Evolutionary conservation across 345 rosid genomes (phyloP), one percentile per base, ranked within the genome.

Genomic region (Corchorus olitorius): DNA sequence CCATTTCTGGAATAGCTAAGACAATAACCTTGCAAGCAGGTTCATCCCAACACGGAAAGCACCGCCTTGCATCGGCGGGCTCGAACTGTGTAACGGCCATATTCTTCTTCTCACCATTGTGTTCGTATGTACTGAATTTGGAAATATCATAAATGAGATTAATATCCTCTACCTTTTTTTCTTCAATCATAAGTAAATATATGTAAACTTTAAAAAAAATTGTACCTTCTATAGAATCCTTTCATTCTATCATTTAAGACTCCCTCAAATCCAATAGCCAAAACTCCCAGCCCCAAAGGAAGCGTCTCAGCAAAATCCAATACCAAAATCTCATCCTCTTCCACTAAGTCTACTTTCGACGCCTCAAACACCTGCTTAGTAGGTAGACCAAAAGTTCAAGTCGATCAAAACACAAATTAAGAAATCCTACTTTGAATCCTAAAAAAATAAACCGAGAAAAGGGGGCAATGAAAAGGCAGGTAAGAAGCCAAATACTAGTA

Each of bases 81-180:
- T 93, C 99, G 81, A 96, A 96, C 82, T 96, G 98, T 2, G 98
- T 96, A 65, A 93, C 99, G 5, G 97, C 99, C 99, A 96, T 92
- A 64, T 96, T 92, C 91, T 88, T 96, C 89, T 89, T 93, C 86
- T 92, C 94, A 70, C 95, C 99, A 39, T 93, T 79, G 77, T 85
- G 85, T 84, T 86, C 93, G 67, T 91, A 96, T 35, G 87, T 81
- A 83, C 98, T 96, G 82, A 33, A 74, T 52, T 3, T 16, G 14
- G 35, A 52, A 49, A 65, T 34, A 48, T 17, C 41, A n/a, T 35
- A 34, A 62, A 15, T 63, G 8, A 74, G 43, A 59, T 19, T 43
- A 19, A 56, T 27, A 19, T 59, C 22, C 39, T 22, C 16, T 58
- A 16, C 14, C 19, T 41, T 55, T 19, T 43, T 11, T 72, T 58